Evolutionary conservation across 192 early-diverging fungal species (phyloP), one percentile per base, ranked within the genome.

Genomic region (Linnemannia schmuckeri): DNA sequence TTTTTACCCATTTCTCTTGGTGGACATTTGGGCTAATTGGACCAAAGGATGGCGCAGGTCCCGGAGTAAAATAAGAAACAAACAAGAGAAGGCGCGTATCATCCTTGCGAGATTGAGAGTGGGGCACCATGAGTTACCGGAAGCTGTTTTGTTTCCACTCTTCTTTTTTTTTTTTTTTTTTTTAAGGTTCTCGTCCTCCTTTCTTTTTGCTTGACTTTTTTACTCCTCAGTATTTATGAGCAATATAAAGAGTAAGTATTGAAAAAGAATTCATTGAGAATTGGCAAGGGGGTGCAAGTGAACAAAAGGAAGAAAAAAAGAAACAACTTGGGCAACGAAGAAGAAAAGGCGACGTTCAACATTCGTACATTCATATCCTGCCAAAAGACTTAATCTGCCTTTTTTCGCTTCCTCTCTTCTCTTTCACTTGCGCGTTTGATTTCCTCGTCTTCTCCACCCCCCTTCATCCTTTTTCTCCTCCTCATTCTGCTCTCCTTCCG

Each of bases 361-460:
- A 27, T 55, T 24, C 68, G 35, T 20, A 22, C 5, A 46, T 76
- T 76, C 57, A 57, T 76, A 81, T 75, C 57, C 73, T 75, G 37
- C 70, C 15, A 52, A 70, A 74, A 81, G 30, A 75, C 49, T 35
- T 5, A 12, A 40, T 37, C 61, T 33, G 47, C 61, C 15, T 72
- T 33, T 40, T 40, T 66, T 22, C 15, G 27, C 22, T 63, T 74
- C 57, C 27, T 0, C 30, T 44, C 40, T 54, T 78, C 33, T 47
- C 20, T 66, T 15, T 82, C 54, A 63, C 70, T 61, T 55, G n/a
- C 54, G 55, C 69, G n/a, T 17, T 35, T 37, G 35, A 47, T 42
- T 70, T 47, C 33, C 33, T 42, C 61, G 41, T 37, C 37, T 38
- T 63, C 61, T 68, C 42, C 33, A 4, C 74, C 47, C 40, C 44